Conservation (phyloP, 345 rosid genomes). For the Gossypium mustelinum region DNA sequence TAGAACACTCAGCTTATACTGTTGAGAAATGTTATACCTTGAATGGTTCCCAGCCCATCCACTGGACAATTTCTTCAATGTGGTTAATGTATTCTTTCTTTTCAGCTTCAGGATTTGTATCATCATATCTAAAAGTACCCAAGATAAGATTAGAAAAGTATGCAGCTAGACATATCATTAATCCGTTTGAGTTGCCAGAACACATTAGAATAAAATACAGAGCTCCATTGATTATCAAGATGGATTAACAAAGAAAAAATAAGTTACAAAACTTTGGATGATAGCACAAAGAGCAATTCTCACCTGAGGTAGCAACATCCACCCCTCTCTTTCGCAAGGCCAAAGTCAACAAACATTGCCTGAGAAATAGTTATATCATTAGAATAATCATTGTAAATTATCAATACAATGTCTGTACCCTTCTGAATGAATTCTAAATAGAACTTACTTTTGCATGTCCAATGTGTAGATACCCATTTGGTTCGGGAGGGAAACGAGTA, state of each 20-base stretch:
- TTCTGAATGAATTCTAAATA: not conserved
- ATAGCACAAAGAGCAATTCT: conserved; percentile 18
- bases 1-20: not conserved
- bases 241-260: not conserved
- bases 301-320: conserved; percentile 89
- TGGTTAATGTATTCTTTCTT: conserved; percentile 95
- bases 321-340: conserved; percentile 86
- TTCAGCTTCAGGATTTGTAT: conserved; percentile 98
- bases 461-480: conserved; percentile 97
- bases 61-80: conserved; percentile 84
- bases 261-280: not conserved
- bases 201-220: not conserved
- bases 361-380: conserved; percentile 24
- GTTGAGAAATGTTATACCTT: conserved; percentile 43
- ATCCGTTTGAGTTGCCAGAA: not conserved
- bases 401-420: not conserved
- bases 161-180: not conserved
- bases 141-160: conserved; percentile 16
- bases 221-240: conserved; percentile 11
- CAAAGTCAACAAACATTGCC: conserved; percentile 99
- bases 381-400: not conserved
- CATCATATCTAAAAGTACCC: conserved; percentile 62
- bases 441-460: conserved; percentile 92
- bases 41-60: conserved; percentile 99
- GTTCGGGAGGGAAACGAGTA: conserved; percentile 94